phyloP scores from a whole-genome alignment of 2,329 filamentous ascomycete genomes.

The Septoria linicola region DNA sequence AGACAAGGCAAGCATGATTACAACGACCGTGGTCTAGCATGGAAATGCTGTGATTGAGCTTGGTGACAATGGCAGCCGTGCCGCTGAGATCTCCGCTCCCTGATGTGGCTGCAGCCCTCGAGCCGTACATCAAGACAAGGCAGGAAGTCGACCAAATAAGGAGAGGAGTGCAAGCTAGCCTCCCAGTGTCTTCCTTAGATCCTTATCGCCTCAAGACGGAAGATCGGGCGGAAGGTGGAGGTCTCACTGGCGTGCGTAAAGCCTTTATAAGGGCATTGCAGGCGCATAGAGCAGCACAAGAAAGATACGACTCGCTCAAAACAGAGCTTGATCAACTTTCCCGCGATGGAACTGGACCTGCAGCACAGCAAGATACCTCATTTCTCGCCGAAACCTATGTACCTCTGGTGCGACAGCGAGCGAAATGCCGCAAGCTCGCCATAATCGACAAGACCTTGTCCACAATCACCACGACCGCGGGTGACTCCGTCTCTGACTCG shows the following conservation, averaged over 20 bases:
- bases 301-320: slow-evolving; percentile 33
- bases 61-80: not conserved
- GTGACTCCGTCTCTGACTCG: slow-evolving; percentile 17
- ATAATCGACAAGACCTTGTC: slow-evolving; percentile 30
- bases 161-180: slow-evolving; percentile 29
- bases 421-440: slow-evolving; percentile 32
- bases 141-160: slow-evolving; percentile 32
- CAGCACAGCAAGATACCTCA: not conserved
- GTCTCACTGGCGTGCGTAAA: slow-evolving; percentile 32
- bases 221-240: slow-evolving; percentile 17
- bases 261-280: slow-evolving; percentile 36
- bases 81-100: slow-evolving; percentile 30
- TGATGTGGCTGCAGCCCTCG: slow-evolving; percentile 31
- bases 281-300: slow-evolving; percentile 33
- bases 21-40: too few species aligned
- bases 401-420: slow-evolving; percentile 31
- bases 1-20: too few species aligned
- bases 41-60: not conserved
- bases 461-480: slow-evolving; percentile 23
- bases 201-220: slow-evolving; percentile 4
- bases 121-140: slow-evolving; percentile 35
- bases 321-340: slow-evolving; percentile 30
- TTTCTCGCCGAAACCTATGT: slow-evolving; percentile 27
- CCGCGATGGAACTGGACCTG: not conserved
- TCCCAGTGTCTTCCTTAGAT: slow-evolving; percentile 25